phyloP scores from a whole-genome alignment of 352 stramenopile species.

The Ophiocytium majus region DNA sequence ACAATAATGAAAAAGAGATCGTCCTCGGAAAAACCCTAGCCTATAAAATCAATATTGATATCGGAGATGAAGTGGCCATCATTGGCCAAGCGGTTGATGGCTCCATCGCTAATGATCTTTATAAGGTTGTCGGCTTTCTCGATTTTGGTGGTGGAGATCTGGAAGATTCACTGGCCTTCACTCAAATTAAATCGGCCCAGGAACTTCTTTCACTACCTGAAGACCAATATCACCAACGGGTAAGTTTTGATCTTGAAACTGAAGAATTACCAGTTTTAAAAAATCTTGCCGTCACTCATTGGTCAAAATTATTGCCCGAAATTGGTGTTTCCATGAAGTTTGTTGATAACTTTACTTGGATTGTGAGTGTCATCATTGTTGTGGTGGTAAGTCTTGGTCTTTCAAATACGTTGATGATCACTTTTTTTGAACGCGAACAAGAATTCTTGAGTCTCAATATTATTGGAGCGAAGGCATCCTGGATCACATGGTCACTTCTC shows the following conservation, averaged over 20 bases:
- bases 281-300: too few species aligned
- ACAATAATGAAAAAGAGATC: background rate
- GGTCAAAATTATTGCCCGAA: background rate
- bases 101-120: background rate
- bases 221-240: background rate
- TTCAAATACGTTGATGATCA: slow-evolving; percentile 1
- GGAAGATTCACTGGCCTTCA: slow-evolving; percentile 12
- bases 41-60: background rate
- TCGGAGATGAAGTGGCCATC: background rate
- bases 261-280: background rate
- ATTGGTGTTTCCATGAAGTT: slow-evolving; percentile 2
- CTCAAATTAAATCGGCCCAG: background rate
- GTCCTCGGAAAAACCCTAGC: background rate
- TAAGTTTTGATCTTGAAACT: background rate
- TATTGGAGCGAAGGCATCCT: background rate
- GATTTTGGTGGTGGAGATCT: slow-evolving; percentile 15
- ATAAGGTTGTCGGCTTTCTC: background rate
- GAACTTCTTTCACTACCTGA: background rate
- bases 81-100: background rate
- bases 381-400: slow-evolving; percentile 5
- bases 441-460: background rate
- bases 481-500: background rate
- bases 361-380: slow-evolving; percentile 3
- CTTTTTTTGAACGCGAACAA: slow-evolving; percentile 7
- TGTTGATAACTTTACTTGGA: slow-evolving; percentile 11